Conservation (phyloP, 345 rosid species). For the Psidium guajava region DNA sequence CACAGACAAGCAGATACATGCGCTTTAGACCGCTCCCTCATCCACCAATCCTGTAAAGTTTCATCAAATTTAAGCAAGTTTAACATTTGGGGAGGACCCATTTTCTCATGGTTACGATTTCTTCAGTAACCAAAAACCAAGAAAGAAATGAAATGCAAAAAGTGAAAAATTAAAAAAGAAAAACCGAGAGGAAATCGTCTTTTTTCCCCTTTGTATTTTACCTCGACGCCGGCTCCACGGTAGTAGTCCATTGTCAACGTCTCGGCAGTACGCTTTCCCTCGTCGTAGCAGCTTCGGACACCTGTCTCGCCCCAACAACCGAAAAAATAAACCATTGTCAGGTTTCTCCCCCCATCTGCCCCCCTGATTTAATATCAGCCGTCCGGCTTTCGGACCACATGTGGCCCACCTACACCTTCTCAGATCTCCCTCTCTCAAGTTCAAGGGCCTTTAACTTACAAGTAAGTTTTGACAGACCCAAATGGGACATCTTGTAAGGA, state of each 20-base stretch:
- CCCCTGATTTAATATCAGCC: background rate
- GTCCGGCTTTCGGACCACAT: background rate
- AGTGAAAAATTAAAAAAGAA: background rate
- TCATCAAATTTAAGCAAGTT: background rate
- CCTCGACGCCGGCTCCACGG: constrained; percentile 91
- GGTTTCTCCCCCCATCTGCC: background rate
- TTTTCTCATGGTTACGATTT: background rate
- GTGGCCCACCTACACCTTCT: background rate
- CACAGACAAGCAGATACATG: background rate
- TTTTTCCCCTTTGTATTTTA: background rate
- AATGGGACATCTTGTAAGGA: background rate
- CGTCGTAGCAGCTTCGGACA: constrained; percentile 98
- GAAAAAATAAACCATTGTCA: background rate
- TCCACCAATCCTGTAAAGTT: background rate
- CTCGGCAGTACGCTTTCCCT: constrained; percentile 97
- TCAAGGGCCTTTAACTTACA: background rate
- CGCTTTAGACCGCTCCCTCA: background rate
- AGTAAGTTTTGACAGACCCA: background rate
- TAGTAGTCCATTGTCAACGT: constrained; percentile 97
- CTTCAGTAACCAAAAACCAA: background rate
- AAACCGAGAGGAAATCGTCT: background rate
- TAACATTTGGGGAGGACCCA: background rate
- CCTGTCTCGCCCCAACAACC: constrained; percentile 35
- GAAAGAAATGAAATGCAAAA: background rate
- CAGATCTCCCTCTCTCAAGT: background rate